Conservation (phyloP, 306 rosid species). For the Cajanus cajan region DNA sequence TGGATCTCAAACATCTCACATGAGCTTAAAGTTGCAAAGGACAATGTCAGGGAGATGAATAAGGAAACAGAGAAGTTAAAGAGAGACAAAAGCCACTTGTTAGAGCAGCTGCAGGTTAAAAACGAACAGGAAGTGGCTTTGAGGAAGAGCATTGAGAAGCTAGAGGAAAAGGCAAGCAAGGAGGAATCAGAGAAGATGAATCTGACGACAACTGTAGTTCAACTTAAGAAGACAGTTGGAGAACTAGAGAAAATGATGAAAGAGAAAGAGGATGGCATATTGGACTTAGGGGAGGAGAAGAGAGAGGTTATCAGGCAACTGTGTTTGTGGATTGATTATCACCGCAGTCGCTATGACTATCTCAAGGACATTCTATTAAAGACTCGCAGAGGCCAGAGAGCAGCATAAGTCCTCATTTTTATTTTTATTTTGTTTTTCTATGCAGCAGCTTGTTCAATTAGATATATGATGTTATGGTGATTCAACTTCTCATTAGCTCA, state of each 20-base stretch:
- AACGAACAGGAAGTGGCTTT: constrained; percentile 41
- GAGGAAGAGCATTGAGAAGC: constrained; percentile 46
- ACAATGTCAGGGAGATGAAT: constrained; percentile 44
- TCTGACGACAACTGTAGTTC: constrained; percentile 48
- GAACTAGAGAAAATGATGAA: constrained; percentile 66
- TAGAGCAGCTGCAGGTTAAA: constrained; percentile 46
- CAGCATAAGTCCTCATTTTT: constrained; percentile 33
- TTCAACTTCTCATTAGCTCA: constrained; percentile 32
- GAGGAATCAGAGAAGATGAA: constrained; percentile 62
- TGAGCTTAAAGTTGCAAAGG: constrained; percentile 61
- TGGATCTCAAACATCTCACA: constrained; percentile 42
- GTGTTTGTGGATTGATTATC: constrained; percentile 91
- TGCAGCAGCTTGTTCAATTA: constrained; percentile 23
- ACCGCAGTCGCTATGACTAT: constrained; percentile 66
- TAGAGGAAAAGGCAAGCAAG: constrained; percentile 54
- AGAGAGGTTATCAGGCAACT: constrained; percentile 92
- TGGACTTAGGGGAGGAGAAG: constrained; percentile 86
- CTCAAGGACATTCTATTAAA: constrained; percentile 68
- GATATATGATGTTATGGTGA: constrained; percentile 3
- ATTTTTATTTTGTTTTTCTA: not conserved
- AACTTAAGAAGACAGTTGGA: constrained; percentile 61
- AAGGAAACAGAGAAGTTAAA: constrained; percentile 47
- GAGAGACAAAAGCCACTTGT: constrained; percentile 42
- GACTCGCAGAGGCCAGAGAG: constrained; percentile 60
- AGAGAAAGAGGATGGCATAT: constrained; percentile 62